phyloP scores from a whole-genome alignment of 2,329 filamentous ascomycete species.

The Aureobasidium vineae region DNA sequence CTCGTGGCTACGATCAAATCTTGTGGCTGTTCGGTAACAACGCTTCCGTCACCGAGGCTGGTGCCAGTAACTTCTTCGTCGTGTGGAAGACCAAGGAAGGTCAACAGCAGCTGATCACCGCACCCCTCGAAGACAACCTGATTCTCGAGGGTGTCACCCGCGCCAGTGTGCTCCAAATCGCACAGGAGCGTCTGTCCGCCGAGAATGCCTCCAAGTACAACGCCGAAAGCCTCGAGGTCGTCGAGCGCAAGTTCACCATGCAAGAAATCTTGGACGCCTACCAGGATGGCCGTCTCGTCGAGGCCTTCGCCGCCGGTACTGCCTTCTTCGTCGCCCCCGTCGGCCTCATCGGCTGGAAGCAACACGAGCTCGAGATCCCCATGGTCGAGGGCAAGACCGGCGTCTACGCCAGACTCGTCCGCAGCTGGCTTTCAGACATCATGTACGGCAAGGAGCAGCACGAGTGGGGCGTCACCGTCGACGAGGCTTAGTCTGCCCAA shows the following conservation, averaged over 20 bases:
- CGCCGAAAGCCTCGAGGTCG: conserved; percentile 22
- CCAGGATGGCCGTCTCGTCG: conserved; percentile 54
- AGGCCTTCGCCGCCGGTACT: conserved; percentile 84
- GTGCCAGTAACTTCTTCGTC: conserved; percentile 89
- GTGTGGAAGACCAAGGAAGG: conserved; percentile 69
- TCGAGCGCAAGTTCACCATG: conserved; percentile 59
- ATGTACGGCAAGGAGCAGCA: conserved; percentile 51
- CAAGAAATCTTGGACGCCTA: conserved; percentile 29
- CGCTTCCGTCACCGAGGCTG: conserved; percentile 81
- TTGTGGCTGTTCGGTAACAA: conserved; percentile 87
- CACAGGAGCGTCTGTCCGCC: conserved; percentile 57
- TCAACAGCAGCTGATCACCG: conserved; percentile 71
- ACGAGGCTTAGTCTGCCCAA: conserved; percentile 35
- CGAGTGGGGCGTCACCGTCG: conserved; percentile 49
- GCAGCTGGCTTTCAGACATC: conserved; percentile 50
- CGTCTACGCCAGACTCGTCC: conserved; percentile 45
- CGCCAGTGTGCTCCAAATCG: conserved; percentile 72
- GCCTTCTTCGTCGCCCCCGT: conserved; percentile 58
- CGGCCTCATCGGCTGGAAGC: conserved; percentile 47
- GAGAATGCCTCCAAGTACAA: conserved; percentile 27
- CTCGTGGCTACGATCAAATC: conserved; percentile 78
- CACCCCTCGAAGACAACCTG: conserved; percentile 75
- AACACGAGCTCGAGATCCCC: conserved; percentile 46
- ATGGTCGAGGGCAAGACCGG: conserved; percentile 37
- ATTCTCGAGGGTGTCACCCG: conserved; percentile 90